Base-by-base conservation (phyloP, 2,329 filamentous ascomycete genomes). In the Ophiostoma sp. region DNA sequence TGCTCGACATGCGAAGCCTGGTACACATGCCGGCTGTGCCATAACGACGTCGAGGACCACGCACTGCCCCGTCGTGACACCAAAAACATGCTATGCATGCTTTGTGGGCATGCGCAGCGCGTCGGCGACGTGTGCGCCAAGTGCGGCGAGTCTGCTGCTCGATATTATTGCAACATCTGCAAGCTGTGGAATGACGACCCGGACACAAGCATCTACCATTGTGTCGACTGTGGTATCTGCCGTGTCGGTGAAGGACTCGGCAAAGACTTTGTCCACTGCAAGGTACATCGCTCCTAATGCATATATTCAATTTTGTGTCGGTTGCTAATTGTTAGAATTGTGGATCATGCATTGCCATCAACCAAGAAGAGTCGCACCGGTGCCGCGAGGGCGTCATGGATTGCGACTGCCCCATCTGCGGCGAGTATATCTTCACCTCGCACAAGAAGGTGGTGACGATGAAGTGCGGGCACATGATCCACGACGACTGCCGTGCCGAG, bases 191-290 rank as follows among this genome's bases (percentile, higher is more conserved):
- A 98, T 75, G 93, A 98, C 75, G 91, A 97, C 73, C 86, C 88
- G 67, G 89, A 87, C 72, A 97, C 96, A 77, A 90, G 89, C 72
- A 97, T 98, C 69, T 99, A 99, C 76, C 95, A 99, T 76, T 99
- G 95, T 77, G 86, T 88, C 75, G 95, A 98, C 75, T 99, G 95
- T 77, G 95, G 95, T 4, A 97, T 99, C 70, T 99, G 95, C 76
- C 86, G 95, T 69, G 89, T 93, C 69, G 95, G 95, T 1, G 87
- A 92, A 76, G 95, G 95, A 1, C 81, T 99, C 42, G 94, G 95
- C 4, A 98, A 97, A 76, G 95, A 99, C 76, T 99, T 96, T 76
- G 93, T 96, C 75, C 95, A 99, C 78, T 99, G 95, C 89, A 96
- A 97, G 27, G 27, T 27, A 27, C 27, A 27, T 27, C 27, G 27